These are phyloP conservation scores for Arthrobotrys megalospora DNA, from an alignment of 2,329 filamentous ascomycete species.

Conservation along the genomic window DNA sequence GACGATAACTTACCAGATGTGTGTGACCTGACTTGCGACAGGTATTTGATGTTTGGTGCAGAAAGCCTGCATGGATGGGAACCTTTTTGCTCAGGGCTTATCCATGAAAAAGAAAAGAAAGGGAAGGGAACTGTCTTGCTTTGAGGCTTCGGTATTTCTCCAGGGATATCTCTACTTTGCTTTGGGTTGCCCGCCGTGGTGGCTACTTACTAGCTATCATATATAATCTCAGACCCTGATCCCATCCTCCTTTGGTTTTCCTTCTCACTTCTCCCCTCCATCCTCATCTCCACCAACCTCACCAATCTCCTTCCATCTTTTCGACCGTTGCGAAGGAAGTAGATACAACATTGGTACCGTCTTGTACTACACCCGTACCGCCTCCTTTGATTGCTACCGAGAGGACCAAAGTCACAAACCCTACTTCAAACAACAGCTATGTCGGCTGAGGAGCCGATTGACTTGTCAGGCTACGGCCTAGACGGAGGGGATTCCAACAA, in stretches of 20 bases:
- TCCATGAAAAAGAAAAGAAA: constrained; percentile 58
- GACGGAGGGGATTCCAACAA: constrained; percentile 54
- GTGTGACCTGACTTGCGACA: constrained; percentile 59
- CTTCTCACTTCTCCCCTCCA: constrained; percentile 16
- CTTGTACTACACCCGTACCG: constrained; percentile 19
- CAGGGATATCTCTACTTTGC: constrained; percentile 26
- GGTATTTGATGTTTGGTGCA: constrained; percentile 7
- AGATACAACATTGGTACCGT: background rate
- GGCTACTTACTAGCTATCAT: constrained; percentile 19
- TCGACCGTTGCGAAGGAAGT: constrained; percentile 12
- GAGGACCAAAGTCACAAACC: constrained; percentile 4
- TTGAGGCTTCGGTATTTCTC: constrained; percentile 55
- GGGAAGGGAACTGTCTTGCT: constrained; percentile 32
- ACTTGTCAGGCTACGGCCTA: constrained; percentile 48
- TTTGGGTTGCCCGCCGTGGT: constrained; percentile 26
- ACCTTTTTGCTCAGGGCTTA: constrained; percentile 36
- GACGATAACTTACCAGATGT: constrained; percentile 28
- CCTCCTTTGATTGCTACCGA: constrained; percentile 16
- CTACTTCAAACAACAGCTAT: constrained; percentile 20
- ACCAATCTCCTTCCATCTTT: constrained; percentile 16
- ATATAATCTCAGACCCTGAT: constrained; percentile 61
- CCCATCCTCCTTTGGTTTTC: constrained; percentile 25
- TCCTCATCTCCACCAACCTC: constrained; percentile 32
- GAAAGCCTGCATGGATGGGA: constrained; percentile 8
- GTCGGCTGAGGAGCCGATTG: constrained; percentile 49